Evolutionary conservation across 2,329 filamentous ascomycete species (phyloP).

Genomic region (Setomelanomma holmii): DNA sequence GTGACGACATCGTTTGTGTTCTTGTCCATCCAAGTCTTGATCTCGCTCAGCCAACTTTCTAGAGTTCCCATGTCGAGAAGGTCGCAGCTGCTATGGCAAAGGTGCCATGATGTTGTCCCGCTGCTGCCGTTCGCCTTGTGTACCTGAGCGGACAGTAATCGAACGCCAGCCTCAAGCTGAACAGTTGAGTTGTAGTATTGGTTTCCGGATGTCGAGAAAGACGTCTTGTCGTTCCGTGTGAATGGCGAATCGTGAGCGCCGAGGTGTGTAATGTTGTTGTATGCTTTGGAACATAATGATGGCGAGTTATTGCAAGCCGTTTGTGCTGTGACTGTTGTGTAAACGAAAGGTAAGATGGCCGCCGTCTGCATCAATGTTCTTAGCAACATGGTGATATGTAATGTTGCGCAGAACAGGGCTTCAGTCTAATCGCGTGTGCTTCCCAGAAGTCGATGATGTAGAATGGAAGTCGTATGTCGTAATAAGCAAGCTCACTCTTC

Average conservation of each 20-base stretch:
- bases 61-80: conserved; percentile 74
- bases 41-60: conserved; percentile 66
- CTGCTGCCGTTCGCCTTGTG: conserved; percentile 61
- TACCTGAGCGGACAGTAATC: conserved; percentile 75
- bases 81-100: conserved; percentile 74
- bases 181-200: conserved; percentile 76
- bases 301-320: conserved; percentile 83
- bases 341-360: conserved; percentile 38
- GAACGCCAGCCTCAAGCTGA: conserved; percentile 74
- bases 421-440: background rate
- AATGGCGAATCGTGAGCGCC: conserved; percentile 80
- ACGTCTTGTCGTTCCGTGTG: conserved; percentile 68
- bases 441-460: conserved; percentile 1
- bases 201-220: conserved; percentile 70
- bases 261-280: conserved; percentile 79
- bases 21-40: conserved; percentile 72
- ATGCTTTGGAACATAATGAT: conserved; percentile 71
- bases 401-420: background rate
- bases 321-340: conserved; percentile 36
- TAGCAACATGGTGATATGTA: conserved; percentile 38
- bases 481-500: conserved; percentile 3
- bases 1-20: conserved; percentile 80
- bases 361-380: conserved; percentile 34
- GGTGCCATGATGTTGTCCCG: conserved; percentile 58
- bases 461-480: conserved; percentile 11